Conservation (phyloP, 345 rosid species). For the Pistacia vera region DNA sequence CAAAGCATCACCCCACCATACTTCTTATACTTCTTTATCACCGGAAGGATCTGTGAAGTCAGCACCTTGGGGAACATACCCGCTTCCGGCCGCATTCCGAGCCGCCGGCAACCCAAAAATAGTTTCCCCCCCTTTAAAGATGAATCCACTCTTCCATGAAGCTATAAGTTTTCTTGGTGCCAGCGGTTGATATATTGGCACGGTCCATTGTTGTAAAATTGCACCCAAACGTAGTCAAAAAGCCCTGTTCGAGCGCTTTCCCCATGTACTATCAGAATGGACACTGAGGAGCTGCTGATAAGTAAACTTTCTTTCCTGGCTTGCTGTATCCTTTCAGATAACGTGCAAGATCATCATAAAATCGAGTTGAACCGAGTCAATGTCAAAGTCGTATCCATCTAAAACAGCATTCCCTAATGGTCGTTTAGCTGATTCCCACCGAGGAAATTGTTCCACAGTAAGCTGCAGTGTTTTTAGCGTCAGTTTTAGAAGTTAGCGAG, state of each 20-base stretch:
- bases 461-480: conserved; percentile 25
- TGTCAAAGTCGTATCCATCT: conserved; percentile 36
- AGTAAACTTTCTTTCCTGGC: conserved; percentile 48
- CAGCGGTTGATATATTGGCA: conserved; percentile 43
- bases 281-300: conserved; percentile 73
- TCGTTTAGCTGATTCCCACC: conserved; percentile 33
- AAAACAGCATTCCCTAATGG: conserved; percentile 25
- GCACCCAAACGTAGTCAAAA: conserved; percentile 62
- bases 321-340: conserved; percentile 31
- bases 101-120: conserved; percentile 41
- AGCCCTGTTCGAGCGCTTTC: conserved; percentile 46
- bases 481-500: conserved; percentile 23
- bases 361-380: conserved; percentile 42
- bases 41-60: conserved; percentile 31
- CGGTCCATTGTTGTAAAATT: conserved; percentile 63
- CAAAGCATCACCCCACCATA: conserved; percentile 46
- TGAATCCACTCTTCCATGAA: conserved; percentile 36
- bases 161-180: conserved; percentile 13
- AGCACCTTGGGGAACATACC: conserved; percentile 31
- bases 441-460: conserved; percentile 32
- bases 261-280: conserved; percentile 58
- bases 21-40: conserved; percentile 26
- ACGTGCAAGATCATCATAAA: conserved; percentile 52
- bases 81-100: conserved; percentile 35
- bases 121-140: conserved; percentile 14